Percentiles rank a stretch among this genome's conserved stretches.
phyloP scores from a whole-genome alignment of 768 basidiomycete species.

The Asterophora lycoperdoides region DNA sequence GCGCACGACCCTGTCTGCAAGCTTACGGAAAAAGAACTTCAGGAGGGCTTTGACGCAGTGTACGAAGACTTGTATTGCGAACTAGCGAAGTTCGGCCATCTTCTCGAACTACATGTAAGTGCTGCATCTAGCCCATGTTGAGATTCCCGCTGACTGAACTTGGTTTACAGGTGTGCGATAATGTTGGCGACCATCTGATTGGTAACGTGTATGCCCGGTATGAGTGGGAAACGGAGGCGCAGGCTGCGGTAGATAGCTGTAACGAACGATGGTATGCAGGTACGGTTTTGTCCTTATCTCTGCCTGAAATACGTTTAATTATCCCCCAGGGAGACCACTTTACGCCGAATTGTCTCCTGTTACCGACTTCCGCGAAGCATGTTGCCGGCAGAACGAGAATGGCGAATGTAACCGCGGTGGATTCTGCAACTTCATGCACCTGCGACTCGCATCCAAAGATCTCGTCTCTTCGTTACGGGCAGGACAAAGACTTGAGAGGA shows the following conservation, averaged over 20 bases:
- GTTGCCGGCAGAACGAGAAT: constrained; percentile 98
- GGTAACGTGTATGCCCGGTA: constrained; percentile 98
- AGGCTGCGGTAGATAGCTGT: constrained; percentile 85
- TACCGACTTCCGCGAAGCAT: constrained; percentile 97
- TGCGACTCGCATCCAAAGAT: constrained; percentile 82
- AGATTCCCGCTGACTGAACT: neutral
- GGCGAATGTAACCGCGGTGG: constrained; percentile 98
- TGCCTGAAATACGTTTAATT: constrained; percentile 6
- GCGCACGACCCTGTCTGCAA: constrained; percentile 90
- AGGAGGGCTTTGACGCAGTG: constrained; percentile 91
- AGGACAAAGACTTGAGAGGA: constrained; percentile 81
- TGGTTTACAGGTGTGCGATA: constrained; percentile 82
- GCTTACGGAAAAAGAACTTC: constrained; percentile 80
- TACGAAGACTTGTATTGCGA: constrained; percentile 96
- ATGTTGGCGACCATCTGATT: constrained; percentile 98
- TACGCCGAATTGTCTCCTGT: constrained; percentile 98
- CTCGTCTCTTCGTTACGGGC: constrained; percentile 74
- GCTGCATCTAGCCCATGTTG: constrained; percentile 12
- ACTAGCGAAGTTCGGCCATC: constrained; percentile 89
- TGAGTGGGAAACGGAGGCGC: constrained; percentile 98
- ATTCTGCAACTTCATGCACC: constrained; percentile 99
- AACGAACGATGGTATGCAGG: constrained; percentile 99
- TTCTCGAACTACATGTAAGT: constrained; percentile 90
- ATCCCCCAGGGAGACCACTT: constrained; percentile 71
- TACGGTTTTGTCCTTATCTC: constrained; percentile 34